Evolutionary conservation across 164 flowering plant genomes (phyloP).

Genomic region (Malania oleifera): DNA sequence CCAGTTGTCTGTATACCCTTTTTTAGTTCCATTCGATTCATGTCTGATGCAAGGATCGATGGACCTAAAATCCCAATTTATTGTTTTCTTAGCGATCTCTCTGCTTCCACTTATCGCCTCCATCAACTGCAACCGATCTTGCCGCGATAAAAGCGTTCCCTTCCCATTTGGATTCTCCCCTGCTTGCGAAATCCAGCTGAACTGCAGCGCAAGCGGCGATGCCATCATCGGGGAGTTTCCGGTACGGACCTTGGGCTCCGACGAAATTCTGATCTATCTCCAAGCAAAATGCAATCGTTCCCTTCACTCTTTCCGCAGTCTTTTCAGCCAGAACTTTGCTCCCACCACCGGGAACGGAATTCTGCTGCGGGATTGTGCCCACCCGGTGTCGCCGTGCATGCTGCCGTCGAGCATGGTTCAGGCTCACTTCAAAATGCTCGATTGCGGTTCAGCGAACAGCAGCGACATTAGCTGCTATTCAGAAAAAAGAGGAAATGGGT

Average conservation of each 20-base stretch:
- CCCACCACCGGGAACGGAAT: slow-evolving; percentile 51
- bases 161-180: slow-evolving; percentile 77
- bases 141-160: slow-evolving; percentile 29
- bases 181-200: slow-evolving; percentile 51
- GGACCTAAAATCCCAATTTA: background rate
- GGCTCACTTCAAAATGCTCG: slow-evolving; percentile 23
- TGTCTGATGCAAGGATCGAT: background rate
- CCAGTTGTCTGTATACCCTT: too few relatives aligned
- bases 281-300: slow-evolving; percentile 52
- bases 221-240: slow-evolving; percentile 33
- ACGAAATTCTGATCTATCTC: slow-evolving; percentile 31
- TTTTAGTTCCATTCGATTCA: background rate
- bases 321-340: slow-evolving; percentile 44
- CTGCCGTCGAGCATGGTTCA: slow-evolving; percentile 27
- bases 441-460: slow-evolving; percentile 17
- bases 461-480: slow-evolving; percentile 40
- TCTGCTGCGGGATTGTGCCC: slow-evolving; percentile 42
- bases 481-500: slow-evolving; percentile 10
- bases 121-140: slow-evolving; percentile 23
- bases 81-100: slow-evolving; percentile 5
- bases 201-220: slow-evolving; percentile 29
- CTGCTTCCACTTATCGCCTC: slow-evolving; percentile 6
- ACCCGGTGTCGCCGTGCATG: slow-evolving; percentile 17
- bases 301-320: slow-evolving; percentile 13
- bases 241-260: slow-evolving; percentile 28